Conservation (phyloP, 169 alveolate genomes). For the Blepharisma undulans region DNA sequence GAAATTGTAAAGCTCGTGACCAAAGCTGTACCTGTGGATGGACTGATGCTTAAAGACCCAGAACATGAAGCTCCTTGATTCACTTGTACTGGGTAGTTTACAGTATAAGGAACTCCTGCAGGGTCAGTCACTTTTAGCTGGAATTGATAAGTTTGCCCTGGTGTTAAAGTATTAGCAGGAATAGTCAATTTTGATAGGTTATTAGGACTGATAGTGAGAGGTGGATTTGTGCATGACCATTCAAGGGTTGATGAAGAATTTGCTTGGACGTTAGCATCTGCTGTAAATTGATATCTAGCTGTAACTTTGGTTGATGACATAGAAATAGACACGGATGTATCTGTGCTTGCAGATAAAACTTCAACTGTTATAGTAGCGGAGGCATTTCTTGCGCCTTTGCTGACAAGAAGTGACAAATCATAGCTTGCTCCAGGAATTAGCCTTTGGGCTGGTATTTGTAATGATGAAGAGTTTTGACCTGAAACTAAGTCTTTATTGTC, state of each 20-base stretch:
- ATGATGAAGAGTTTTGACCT: not conserved
- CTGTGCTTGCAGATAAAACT: not conserved
- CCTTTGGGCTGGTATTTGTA: not conserved
- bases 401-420: not conserved
- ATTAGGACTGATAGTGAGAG: not conserved
- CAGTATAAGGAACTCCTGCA: not conserved
- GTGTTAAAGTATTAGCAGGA: not conserved
- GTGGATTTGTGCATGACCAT: not conserved
- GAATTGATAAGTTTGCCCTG: not conserved
- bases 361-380: not conserved
- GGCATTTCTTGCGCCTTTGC: not conserved
- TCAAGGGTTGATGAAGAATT: not conserved
- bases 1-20: not conserved
- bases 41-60: not conserved
- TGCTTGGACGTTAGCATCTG: not conserved
- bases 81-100: not conserved
- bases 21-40: not conserved
- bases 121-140: not conserved
- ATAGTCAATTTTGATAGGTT: not conserved
- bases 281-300: not conserved
- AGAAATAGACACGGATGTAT: not conserved
- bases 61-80: not conserved
- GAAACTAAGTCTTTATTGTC: not conserved
- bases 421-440: not conserved
- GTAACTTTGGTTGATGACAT: not conserved